Evolutionary conservation across 768 basidiomycete genomes (phyloP).

Genomic region (Rhizopogon vulgaris): DNA sequence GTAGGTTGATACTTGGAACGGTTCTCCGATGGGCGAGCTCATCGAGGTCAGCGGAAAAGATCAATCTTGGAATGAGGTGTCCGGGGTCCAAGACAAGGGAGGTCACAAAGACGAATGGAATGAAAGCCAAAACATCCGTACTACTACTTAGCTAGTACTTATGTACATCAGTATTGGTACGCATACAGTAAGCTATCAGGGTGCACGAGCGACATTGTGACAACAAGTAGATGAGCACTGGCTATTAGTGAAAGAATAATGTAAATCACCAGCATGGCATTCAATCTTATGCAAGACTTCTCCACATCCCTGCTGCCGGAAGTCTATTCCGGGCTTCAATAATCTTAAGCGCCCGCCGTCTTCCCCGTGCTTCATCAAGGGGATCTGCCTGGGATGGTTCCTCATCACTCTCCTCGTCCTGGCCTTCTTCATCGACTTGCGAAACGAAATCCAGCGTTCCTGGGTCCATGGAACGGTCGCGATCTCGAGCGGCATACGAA

Average conservation of each 20-base stretch:
- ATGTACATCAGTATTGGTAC: conserved; percentile 19
- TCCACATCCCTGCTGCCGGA: conserved; percentile 75
- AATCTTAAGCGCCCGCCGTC: conserved; percentile 60
- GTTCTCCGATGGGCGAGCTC: conserved; percentile 25
- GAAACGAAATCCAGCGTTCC: conserved; percentile 57
- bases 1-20: conserved; percentile 23
- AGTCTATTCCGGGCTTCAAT: conserved; percentile 62
- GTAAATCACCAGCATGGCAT: conserved; percentile 11
- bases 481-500: conserved; percentile 65
- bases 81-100: not conserved
- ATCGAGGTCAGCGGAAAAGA: conserved; percentile 13
- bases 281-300: conserved; percentile 53
- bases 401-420: conserved; percentile 27
- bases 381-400: conserved; percentile 15
- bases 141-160: no score
- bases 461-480: conserved; percentile 57
- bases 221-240: conserved; percentile 24
- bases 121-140: conserved; percentile 20
- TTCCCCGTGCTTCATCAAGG: conserved; percentile 36
- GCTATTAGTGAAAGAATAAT: conserved; percentile 28
- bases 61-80: conserved; percentile 13
- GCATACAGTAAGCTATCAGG: conserved; percentile 25
- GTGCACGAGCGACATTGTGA: conserved; percentile 12
- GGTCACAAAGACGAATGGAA: conserved; percentile 11
- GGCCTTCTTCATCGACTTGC: conserved; percentile 46